A percentile compares a stretch with the other conserved stretches of the same genome.
These are phyloP conservation scores for Fagus sylvatica DNA, from an alignment of 306 rosid genomes.

Conservation along the genomic window DNA sequence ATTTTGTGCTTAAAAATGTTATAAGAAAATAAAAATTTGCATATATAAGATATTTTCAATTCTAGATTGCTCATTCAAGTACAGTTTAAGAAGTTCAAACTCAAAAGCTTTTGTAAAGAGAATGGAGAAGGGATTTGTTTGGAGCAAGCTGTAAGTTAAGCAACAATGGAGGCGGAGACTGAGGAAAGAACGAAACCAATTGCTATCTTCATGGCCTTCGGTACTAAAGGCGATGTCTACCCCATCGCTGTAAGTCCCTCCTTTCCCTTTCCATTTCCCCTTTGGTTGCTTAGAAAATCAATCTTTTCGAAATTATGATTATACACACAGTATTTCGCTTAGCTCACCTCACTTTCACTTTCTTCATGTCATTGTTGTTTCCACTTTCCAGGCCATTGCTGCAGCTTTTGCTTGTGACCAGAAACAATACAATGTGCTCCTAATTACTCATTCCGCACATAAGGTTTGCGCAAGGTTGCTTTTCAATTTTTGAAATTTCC, in stretches of 20 bases:
- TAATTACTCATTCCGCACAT: conserved; percentile 67
- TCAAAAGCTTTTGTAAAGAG: not conserved
- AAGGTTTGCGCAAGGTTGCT: conserved; percentile 41
- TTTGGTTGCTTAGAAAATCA: conserved; percentile 1
- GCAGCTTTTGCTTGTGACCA: conserved; percentile 70
- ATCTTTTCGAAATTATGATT: not conserved
- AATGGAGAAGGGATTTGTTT: not conserved
- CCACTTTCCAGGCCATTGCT: conserved; percentile 79
- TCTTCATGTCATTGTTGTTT: conserved; percentile 13
- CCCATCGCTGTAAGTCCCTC: conserved; percentile 57
- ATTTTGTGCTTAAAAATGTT: too few relatives aligned
- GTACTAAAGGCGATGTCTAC: conserved; percentile 76
- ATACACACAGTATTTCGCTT: not conserved
- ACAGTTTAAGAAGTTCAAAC: too few relatives aligned
- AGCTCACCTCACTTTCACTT: not conserved
- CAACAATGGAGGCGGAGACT: not conserved
- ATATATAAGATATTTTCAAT: too few relatives aligned
- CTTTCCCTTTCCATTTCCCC: not conserved
- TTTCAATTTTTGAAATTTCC: conserved; percentile 12
- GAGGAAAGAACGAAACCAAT: conserved; percentile 46
- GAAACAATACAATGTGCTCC: conserved; percentile 53
- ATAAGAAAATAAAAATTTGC: too few relatives aligned
- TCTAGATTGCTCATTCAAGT: too few relatives aligned
- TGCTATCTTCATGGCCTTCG: conserved; percentile 79
- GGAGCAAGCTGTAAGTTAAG: not conserved